A percentile compares a stretch with the other conserved stretches of the same genome.
phyloP scores from a whole-genome alignment of 2,329 filamentous ascomycete species.

The Pseudogymnoascus pannorum region DNA sequence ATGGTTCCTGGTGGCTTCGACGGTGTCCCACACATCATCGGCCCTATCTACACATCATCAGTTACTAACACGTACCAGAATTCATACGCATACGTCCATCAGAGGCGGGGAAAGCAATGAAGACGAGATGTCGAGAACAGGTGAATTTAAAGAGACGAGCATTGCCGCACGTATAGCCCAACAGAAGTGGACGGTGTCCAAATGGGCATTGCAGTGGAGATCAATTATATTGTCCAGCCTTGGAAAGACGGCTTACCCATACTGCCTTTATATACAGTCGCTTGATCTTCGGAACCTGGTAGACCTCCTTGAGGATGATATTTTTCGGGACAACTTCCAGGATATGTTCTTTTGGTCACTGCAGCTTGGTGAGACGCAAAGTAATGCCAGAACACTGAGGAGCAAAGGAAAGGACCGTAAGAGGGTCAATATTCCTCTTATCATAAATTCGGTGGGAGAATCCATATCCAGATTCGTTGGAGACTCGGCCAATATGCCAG shows the following conservation, averaged over 20 bases:
- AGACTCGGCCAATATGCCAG: conserved; percentile 31
- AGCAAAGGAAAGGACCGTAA: conserved; percentile 20
- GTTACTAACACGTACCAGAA: conserved; percentile 30
- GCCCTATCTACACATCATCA: too few species aligned
- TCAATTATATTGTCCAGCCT: conserved; percentile 60
- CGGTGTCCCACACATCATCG: too few species aligned
- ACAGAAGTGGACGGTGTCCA: conserved; percentile 26
- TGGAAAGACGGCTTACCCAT: conserved; percentile 56
- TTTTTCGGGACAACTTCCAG: conserved; percentile 23
- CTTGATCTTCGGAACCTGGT: conserved; percentile 57
- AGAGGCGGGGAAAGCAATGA: conserved; percentile 37
- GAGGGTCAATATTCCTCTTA: conserved; percentile 30
- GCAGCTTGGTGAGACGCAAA: conserved; percentile 28
- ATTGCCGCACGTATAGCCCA: conserved; percentile 16
- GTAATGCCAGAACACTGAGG: conserved; percentile 20
- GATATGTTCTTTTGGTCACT: conserved; percentile 32
- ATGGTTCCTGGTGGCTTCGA: too few species aligned
- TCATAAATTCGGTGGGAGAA: conserved; percentile 45
- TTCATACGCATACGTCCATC: conserved; percentile 40
- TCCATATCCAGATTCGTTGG: conserved; percentile 47
- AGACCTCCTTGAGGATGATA: conserved; percentile 49
- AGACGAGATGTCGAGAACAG: conserved; percentile 27
- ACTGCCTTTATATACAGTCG: conserved; percentile 59
- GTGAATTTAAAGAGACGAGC: conserved; percentile 14
- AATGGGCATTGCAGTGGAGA: conserved; percentile 60